Evolutionary conservation across 805 yeast genomes (phyloP).

Genomic region (Metschnikowia henanensis): DNA sequence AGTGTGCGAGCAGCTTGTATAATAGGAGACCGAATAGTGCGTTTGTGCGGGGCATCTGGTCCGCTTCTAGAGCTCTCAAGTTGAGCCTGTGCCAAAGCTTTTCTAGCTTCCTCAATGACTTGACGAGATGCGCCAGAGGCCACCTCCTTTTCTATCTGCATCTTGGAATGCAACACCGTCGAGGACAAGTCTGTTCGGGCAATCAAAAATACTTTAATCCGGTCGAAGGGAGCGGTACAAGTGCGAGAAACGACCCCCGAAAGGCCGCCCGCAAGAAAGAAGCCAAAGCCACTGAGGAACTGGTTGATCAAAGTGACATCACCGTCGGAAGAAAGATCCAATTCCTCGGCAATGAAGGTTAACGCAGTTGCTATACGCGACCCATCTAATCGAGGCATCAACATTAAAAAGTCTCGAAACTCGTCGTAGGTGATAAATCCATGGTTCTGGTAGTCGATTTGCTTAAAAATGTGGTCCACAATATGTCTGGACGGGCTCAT

Average conservation of each 20-base stretch:
- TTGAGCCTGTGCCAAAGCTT: conserved; percentile 28
- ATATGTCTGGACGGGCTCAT: conserved; percentile 51
- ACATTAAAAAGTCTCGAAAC: conserved; percentile 77
- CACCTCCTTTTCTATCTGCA: conserved; percentile 38
- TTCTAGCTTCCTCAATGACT: conserved; percentile 35
- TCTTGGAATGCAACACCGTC: conserved; percentile 60
- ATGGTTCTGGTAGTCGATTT: conserved; percentile 53
- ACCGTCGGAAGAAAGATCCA: conserved; percentile 85
- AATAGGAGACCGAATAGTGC: conserved; percentile 66
- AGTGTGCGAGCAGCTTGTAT: conserved; percentile 77
- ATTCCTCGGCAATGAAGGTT: conserved; percentile 72
- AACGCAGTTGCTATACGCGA: conserved; percentile 81
- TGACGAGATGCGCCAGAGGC: conserved; percentile 36
- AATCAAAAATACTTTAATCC: conserved; percentile 89
- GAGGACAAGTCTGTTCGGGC: conserved; percentile 85
- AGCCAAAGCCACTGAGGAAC: conserved; percentile 81
- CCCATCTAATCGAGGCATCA: conserved; percentile 80
- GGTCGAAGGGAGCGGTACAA: conserved; percentile 95
- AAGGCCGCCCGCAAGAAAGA: conserved; percentile 90
- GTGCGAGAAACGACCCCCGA: conserved; percentile 97
- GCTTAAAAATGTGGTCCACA: conserved; percentile 55
- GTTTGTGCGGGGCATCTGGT: conserved; percentile 41
- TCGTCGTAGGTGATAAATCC: conserved; percentile 81
- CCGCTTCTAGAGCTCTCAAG: conserved; percentile 30
- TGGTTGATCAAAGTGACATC: conserved; percentile 85